phyloP scores from a whole-genome alignment of 1,139 yeast species.

The Debaryomycetaceae sp. region DNA sequence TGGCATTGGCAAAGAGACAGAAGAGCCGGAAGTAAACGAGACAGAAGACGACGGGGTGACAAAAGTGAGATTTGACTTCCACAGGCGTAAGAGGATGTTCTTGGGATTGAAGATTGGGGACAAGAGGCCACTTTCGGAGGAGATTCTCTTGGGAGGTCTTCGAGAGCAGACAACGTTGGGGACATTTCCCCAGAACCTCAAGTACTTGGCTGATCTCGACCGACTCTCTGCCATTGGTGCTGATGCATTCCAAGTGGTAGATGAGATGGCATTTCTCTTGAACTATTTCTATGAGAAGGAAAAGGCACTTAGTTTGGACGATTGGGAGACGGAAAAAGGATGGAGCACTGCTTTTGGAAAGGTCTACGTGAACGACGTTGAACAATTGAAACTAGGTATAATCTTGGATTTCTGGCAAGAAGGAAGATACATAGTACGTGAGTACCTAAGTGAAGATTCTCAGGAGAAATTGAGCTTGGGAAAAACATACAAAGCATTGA shows the following conservation, averaged over 20 bases:
- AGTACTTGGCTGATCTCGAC: conserved; percentile 37
- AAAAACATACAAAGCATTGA: conserved; percentile 11
- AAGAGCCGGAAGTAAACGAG: not conserved
- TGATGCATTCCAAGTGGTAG: conserved; percentile 32
- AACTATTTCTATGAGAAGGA: conserved; percentile 21
- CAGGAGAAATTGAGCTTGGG: conserved; percentile 9
- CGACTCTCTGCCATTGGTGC: conserved; percentile 26
- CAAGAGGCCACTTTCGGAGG: conserved; percentile 20
- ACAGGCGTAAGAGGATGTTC: conserved; percentile 3
- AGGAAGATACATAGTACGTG: conserved; percentile 25
- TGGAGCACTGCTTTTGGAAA: conserved; percentile 25
- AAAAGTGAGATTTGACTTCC: conserved; percentile 5
- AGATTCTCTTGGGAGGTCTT: conserved; percentile 27
- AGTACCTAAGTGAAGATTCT: conserved; percentile 9
- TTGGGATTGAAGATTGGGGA: conserved; percentile 4
- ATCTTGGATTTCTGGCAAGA: conserved; percentile 39
- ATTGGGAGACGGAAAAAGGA: conserved; percentile 23
- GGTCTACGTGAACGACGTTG: conserved; percentile 23
- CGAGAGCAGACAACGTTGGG: conserved; percentile 17
- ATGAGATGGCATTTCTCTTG: conserved; percentile 28
- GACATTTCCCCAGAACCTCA: conserved; percentile 34
- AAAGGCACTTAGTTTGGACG: conserved; percentile 6
- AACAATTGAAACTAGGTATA: conserved; percentile 27
- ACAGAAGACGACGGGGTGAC: conserved; percentile 4
- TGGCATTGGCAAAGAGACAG: conserved; percentile 1